phyloP scores from a whole-genome alignment of 768 basidiomycete species.

The Suillus paluster region DNA sequence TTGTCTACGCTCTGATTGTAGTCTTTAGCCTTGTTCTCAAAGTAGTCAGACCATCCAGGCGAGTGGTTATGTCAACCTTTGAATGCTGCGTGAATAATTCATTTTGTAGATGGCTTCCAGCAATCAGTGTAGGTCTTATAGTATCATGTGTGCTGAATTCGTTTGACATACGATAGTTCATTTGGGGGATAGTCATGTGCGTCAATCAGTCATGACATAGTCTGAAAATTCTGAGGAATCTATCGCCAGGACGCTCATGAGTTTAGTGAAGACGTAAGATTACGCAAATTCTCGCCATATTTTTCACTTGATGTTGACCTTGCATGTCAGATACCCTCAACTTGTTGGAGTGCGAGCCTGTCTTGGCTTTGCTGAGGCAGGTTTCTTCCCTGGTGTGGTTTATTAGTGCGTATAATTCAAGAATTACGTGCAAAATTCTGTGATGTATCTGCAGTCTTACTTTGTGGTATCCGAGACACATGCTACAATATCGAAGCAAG shows the following conservation, averaged over 20 bases:
- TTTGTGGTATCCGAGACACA: slow-evolving; percentile 70
- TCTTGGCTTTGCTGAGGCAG: slow-evolving; percentile 71
- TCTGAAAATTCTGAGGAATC: background rate
- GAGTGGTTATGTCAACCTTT: slow-evolving; percentile 11
- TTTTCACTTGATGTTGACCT: too few species aligned
- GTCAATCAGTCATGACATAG: slow-evolving; percentile 14
- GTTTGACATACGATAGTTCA: slow-evolving; percentile 24
- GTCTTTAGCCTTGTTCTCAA: slow-evolving; percentile 50
- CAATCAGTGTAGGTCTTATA: slow-evolving; percentile 57
- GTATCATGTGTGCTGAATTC: background rate
- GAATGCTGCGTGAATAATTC: slow-evolving; percentile 12
- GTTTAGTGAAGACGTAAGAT: too few species aligned
- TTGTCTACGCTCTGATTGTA: background rate
- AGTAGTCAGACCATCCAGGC: slow-evolving; percentile 65
- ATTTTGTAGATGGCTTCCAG: slow-evolving; percentile 61
- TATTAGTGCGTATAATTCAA: slow-evolving; percentile 57
- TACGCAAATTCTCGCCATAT: too few species aligned
- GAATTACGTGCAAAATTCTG: too few species aligned
- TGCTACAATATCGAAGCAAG: slow-evolving; percentile 52
- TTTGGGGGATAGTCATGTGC: slow-evolving; percentile 70
- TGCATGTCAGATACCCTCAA: slow-evolving; percentile 57
- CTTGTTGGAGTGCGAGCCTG: slow-evolving; percentile 60
- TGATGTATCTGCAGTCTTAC: slow-evolving; percentile 47
- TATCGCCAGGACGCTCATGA: slow-evolving; percentile 47
- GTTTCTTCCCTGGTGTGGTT: slow-evolving; percentile 73